A percentile compares a stretch with the other conserved stretches of the same genome.
Conservation (phyloP, 805 yeast species). For the Myxozyma monticola region DNA sequence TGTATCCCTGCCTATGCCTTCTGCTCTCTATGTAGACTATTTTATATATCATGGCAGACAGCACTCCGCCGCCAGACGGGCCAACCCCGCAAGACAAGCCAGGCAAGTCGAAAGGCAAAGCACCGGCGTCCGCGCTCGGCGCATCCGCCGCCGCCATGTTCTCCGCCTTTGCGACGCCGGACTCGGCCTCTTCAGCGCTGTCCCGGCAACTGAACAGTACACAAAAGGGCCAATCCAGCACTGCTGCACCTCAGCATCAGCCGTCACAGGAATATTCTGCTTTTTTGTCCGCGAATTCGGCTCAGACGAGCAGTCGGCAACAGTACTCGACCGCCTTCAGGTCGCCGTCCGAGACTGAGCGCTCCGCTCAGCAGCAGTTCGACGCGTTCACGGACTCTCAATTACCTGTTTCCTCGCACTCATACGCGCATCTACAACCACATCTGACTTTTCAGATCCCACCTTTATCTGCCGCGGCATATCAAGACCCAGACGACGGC, state of each 20-base stretch:
- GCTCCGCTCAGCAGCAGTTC: neutral
- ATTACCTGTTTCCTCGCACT: neutral
- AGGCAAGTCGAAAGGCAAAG: constrained; percentile 1
- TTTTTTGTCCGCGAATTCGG: no score
- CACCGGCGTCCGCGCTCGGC: constrained; percentile 3
- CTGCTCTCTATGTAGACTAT: no score
- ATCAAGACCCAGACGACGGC: constrained; percentile 16
- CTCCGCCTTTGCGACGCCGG: constrained; percentile 15
- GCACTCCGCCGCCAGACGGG: no score
- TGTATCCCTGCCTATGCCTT: no score
- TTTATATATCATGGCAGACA: no score
- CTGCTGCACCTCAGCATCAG: no score
- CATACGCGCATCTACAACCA: neutral
- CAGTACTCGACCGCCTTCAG: no score
- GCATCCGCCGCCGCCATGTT: constrained; percentile 15
- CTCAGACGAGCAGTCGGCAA: no score
- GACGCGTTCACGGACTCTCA: neutral
- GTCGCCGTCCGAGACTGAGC: no score
- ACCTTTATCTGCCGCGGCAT: neutral
- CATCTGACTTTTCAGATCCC: neutral
- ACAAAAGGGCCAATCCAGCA: constrained; percentile 6
- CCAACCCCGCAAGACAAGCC: no score
- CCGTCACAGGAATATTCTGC: no score
- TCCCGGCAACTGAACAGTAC: constrained; percentile 1
- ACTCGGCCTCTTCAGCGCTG: constrained; percentile 2